These are phyloP conservation scores for Elongisporangium prolatum DNA, from an alignment of 352 stramenopile species.

Conservation along the genomic window DNA sequence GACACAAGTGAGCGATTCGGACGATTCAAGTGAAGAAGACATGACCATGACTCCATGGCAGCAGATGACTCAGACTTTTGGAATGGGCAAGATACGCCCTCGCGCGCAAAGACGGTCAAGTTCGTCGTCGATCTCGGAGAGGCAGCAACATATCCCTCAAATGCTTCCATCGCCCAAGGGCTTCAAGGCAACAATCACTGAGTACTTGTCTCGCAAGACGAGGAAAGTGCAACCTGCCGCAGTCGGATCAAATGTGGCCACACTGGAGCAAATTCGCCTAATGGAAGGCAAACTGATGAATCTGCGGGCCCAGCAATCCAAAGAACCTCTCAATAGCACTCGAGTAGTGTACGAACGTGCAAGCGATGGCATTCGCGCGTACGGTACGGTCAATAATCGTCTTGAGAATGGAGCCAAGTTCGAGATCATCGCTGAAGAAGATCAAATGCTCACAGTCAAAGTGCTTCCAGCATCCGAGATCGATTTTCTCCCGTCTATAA, in stretches of 20 bases:
- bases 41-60: conserved; percentile 81
- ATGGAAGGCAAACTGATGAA: conserved; percentile 26
- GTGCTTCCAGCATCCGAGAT: conserved; percentile 35
- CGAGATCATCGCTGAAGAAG: conserved; percentile 53
- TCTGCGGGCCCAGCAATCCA: neutral
- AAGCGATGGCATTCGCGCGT: conserved; percentile 33
- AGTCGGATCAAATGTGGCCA: conserved; percentile 12
- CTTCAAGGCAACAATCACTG: conserved; percentile 55
- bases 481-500: conserved; percentile 52
- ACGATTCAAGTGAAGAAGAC: conserved; percentile 70
- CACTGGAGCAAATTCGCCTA: conserved; percentile 21
- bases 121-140: conserved; percentile 59
- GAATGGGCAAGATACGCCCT: conserved; percentile 48
- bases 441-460: conserved; percentile 58
- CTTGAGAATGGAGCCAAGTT: conserved; percentile 32
- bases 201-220: conserved; percentile 59
- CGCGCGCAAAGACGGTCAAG: conserved; percentile 47
- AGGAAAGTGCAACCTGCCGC: conserved; percentile 61
- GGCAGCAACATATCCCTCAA: conserved; percentile 43
- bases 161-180: conserved; percentile 43
- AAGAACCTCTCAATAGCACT: conserved; percentile 6
- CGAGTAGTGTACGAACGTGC: conserved; percentile 46
- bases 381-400: conserved; percentile 52
- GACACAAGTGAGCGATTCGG: conserved; percentile 80
- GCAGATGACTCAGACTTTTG: conserved; percentile 82